A percentile compares a stretch with the other conserved stretches of the same genome.
Conservation (phyloP, 495 filamentous ascomycete genomes). For the Penicillium taxi region DNA sequence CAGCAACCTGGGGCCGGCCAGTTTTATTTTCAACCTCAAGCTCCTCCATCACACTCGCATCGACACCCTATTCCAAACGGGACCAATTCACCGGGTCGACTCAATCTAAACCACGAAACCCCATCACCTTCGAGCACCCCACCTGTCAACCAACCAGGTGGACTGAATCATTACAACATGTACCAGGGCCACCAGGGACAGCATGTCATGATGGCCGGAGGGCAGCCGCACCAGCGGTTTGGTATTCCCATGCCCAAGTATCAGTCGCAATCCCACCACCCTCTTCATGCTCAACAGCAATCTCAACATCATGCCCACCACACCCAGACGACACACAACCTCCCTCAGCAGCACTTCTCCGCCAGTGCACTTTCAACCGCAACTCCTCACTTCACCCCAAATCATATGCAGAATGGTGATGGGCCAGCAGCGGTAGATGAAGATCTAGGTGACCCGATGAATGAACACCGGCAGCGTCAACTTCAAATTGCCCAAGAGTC, state of each 20-base stretch:
- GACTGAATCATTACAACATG: constrained; percentile 64
- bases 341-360: constrained; percentile 75
- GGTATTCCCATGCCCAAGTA: constrained; percentile 53
- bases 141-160: constrained; percentile 57
- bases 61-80: constrained; percentile 50
- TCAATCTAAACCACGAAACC: constrained; percentile 53
- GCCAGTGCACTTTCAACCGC: constrained; percentile 62
- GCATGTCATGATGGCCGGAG: constrained; percentile 68
- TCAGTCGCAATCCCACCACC: constrained; percentile 60
- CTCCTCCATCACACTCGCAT: constrained; percentile 43
- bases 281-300: constrained; percentile 60
- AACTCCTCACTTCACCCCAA: constrained; percentile 68
- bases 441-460: constrained; percentile 52
- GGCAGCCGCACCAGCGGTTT: constrained; percentile 45
- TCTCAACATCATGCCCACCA: constrained; percentile 60
- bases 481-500: constrained; percentile 68
- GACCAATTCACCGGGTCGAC: constrained; percentile 42
- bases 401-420: constrained; percentile 68
- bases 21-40: constrained; percentile 51
- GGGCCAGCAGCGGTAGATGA: constrained; percentile 49
- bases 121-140: constrained; percentile 62
- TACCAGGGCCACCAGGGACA: constrained; percentile 77
- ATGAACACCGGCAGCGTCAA: constrained; percentile 85
- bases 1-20: constrained; percentile 62
- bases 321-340: constrained; percentile 59